Percentiles rank a stretch among this genome's conserved stretches.
phyloP scores from a whole-genome alignment of 2,329 filamentous ascomycete species.

The Hirsutella minnesotensis region DNA sequence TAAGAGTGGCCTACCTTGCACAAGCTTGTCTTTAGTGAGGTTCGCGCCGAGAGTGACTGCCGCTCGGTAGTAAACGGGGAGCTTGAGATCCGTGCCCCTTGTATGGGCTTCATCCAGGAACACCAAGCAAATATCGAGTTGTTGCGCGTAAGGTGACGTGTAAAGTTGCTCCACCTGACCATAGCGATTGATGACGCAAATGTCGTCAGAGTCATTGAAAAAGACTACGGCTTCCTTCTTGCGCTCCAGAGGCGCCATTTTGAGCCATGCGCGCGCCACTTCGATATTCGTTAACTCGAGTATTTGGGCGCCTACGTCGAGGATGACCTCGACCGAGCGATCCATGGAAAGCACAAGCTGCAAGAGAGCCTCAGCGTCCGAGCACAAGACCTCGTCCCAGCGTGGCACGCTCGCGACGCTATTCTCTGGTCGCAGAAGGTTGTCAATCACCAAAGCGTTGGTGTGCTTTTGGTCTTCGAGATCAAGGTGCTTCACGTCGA shows the following conservation, averaged over 20 bases:
- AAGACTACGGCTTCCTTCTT: constrained; percentile 34
- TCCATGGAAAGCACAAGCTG: constrained; percentile 22
- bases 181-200: constrained; percentile 38
- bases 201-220: constrained; percentile 42
- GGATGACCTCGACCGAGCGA: constrained; percentile 40
- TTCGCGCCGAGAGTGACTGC: constrained; percentile 54
- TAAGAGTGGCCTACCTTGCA: constrained; percentile 44
- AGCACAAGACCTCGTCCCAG: neutral
- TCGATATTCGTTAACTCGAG: constrained; percentile 48
- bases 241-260: too few relatives aligned
- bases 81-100: constrained; percentile 51
- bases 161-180: constrained; percentile 36
- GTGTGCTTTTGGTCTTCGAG: constrained; percentile 45
- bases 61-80: constrained; percentile 47
- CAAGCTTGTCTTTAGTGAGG: constrained; percentile 56
- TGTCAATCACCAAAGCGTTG: constrained; percentile 51
- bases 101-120: constrained; percentile 63
- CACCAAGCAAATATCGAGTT: constrained; percentile 48
- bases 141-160: constrained; percentile 43
- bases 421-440: constrained; percentile 45
- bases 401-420: constrained; percentile 5
- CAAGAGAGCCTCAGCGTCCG: constrained; percentile 29
- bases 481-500: constrained; percentile 43
- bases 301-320: constrained; percentile 62
- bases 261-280: constrained; percentile 46